Evolutionary conservation across 2,329 filamentous ascomycete species (phyloP).

Genomic region (Colletotrichum melonis): DNA sequence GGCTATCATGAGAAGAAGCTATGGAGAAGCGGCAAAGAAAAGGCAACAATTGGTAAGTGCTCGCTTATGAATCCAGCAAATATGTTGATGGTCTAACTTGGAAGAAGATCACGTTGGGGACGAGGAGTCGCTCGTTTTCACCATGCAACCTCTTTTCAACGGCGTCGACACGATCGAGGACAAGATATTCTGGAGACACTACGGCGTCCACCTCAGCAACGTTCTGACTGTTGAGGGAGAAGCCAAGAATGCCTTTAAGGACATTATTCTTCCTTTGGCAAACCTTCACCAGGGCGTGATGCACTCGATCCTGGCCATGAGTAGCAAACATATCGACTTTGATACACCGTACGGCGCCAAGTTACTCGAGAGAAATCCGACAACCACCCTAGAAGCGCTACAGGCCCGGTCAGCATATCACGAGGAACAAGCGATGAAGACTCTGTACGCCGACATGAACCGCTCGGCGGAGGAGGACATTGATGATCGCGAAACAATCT

Average conservation of each 20-base stretch:
- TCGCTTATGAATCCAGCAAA: not conserved
- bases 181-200: conserved; percentile 84
- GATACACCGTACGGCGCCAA: conserved; percentile 67
- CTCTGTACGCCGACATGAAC: conserved; percentile 60
- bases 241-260: conserved; percentile 85
- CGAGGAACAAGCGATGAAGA: conserved; percentile 64
- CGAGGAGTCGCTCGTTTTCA: conserved; percentile 52
- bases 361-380: conserved; percentile 61
- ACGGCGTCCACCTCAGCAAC: conserved; percentile 81
- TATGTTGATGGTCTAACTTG: not conserved
- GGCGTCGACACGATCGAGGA: conserved; percentile 86
- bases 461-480: conserved; percentile 54
- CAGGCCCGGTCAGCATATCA: conserved; percentile 66
- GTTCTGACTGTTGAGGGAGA: conserved; percentile 87
- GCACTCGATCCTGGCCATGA: conserved; percentile 89
- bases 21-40: conserved; percentile 88
- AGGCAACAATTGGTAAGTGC: conserved; percentile 72
- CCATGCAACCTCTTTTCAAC: conserved; percentile 76
- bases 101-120: conserved; percentile 8
- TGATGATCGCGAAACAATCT: conserved; percentile 56
- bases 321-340: conserved; percentile 79
- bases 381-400: conserved; percentile 58
- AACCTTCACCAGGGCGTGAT: conserved; percentile 84
- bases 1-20: conserved; percentile 88
- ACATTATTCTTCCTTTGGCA: conserved; percentile 85